Base-by-base conservation (phyloP, 2,329 filamentous ascomycete species). In the Pezicula neosporulosa region DNA sequence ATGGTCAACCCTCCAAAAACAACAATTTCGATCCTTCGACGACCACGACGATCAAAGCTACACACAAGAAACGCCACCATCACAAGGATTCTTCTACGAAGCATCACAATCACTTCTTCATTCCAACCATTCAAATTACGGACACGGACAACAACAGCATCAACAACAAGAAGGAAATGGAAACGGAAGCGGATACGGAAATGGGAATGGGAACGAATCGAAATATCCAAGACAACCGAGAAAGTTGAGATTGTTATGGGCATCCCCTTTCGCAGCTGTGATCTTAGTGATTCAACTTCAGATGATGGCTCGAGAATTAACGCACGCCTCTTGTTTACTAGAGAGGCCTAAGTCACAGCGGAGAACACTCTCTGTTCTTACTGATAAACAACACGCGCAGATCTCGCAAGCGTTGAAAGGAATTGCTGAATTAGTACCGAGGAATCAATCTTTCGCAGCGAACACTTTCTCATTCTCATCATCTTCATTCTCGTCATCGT, bases 61-160 rank as follows among this genome's bases (percentile, higher is more conserved):
- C 18, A 30, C 37, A 6, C 37, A 51, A 35, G 49, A 51, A 28
- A 36, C 49, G 12, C 44, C 49, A 10, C 49, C 49, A 9, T 47
- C 49, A 19, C 49, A 51, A 10, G 49, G 49, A 10, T 51, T 44
- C 12, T 51, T 51, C 49, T 51, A 51, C 18, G 49, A 51, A 47
- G 49, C 49, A 6, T 47, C 43, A 21, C 49, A 51, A 24, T 43
- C 37, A 3, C 49, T 51, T 16, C 19, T 51, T 1, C 49, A 51
- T 24, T 47, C 43, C 9, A 37, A 51, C 12, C 43, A 28, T 8
- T n/a, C n/a, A n/a, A n/a, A n/a, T n/a, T n/a, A n/a, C n/a, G n/a
- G n/a, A n/a, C n/a, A n/a, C n/a, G n/a, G n/a, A n/a, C n/a, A n/a
- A n/a, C n/a, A n/a, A n/a, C n/a, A n/a, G n/a, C n/a, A n/a, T n/a